Conservation (phyloP, 2,329 filamentous ascomycete species). For the Pyrenochaeta sp. region DNA sequence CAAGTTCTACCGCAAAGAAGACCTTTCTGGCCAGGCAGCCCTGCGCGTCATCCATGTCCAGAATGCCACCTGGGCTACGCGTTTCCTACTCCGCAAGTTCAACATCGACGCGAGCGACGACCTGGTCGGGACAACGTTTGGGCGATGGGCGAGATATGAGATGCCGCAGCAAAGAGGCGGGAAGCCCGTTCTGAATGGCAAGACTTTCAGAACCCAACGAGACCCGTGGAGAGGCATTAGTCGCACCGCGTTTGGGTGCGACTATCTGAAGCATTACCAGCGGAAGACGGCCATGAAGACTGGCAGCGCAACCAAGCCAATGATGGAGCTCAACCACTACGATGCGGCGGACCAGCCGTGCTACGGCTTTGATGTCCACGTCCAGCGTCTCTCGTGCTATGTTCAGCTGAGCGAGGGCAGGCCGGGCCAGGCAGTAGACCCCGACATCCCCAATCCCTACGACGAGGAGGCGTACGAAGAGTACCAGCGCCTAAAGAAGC, state of each 20-base stretch:
- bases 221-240: constrained; percentile 61
- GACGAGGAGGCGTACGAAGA: constrained; percentile 46
- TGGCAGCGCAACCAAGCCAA: constrained; percentile 45
- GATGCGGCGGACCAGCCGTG: constrained; percentile 52
- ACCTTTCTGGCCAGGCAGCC: constrained; percentile 44
- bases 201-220: constrained; percentile 58
- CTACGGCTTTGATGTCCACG: constrained; percentile 59
- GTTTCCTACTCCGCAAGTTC: constrained; percentile 60
- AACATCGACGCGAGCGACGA: constrained; percentile 59
- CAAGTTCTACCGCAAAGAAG: constrained; percentile 52
- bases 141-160: constrained; percentile 58
- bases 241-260: constrained; percentile 59
- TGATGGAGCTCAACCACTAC: constrained; percentile 61
- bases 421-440: constrained; percentile 47
- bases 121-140: constrained; percentile 59
- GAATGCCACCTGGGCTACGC: constrained; percentile 60
- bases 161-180: constrained; percentile 57
- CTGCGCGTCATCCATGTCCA: constrained; percentile 59
- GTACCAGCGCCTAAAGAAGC: constrained; percentile 40
- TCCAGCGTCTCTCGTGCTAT: constrained; percentile 59
- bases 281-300: constrained; percentile 28
- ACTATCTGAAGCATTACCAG: constrained; percentile 59
- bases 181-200: constrained; percentile 60
- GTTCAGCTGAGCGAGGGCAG: constrained; percentile 57
- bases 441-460: constrained; percentile 57